Conservation (phyloP, 2,329 filamentous ascomycete genomes). For the Ophiostoma tasmaniense region DNA sequence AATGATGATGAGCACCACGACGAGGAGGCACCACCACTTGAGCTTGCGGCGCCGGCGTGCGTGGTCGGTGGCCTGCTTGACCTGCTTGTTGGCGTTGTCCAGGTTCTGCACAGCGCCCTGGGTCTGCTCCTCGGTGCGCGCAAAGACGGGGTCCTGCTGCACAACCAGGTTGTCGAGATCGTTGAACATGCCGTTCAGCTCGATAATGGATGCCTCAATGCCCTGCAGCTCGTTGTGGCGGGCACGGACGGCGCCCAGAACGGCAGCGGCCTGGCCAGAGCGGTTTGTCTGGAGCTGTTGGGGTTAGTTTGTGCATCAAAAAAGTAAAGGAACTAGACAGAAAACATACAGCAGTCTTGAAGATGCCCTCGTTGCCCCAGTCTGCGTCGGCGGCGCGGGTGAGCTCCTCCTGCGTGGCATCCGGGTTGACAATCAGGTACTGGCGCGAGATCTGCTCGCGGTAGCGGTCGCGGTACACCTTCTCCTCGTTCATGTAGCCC, state of each 20-base stretch:
- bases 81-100: constrained; percentile 59
- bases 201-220: constrained; percentile 66
- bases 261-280: constrained; percentile 60
- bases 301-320: neutral
- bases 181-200: constrained; percentile 62
- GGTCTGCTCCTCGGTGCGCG: constrained; percentile 56
- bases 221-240: constrained; percentile 76
- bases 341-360: constrained; percentile 65
- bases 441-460: constrained; percentile 72
- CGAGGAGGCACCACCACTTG: constrained; percentile 71
- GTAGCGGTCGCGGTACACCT: constrained; percentile 61
- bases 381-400: constrained; percentile 59
- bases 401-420: constrained; percentile 67
- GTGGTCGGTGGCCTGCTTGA: constrained; percentile 58
- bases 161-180: constrained; percentile 68
- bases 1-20: constrained; percentile 51
- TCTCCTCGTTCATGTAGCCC: constrained; percentile 63
- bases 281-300: constrained; percentile 64
- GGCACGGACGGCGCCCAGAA: constrained; percentile 69
- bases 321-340: neutral
- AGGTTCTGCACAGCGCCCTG: constrained; percentile 57
- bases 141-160: constrained; percentile 58
- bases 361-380: constrained; percentile 72
- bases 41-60: constrained; percentile 61
- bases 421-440: constrained; percentile 73